Base-by-base conservation (phyloP, 164 flowering plant genomes). In the Cinnamomum micranthum region DNA sequence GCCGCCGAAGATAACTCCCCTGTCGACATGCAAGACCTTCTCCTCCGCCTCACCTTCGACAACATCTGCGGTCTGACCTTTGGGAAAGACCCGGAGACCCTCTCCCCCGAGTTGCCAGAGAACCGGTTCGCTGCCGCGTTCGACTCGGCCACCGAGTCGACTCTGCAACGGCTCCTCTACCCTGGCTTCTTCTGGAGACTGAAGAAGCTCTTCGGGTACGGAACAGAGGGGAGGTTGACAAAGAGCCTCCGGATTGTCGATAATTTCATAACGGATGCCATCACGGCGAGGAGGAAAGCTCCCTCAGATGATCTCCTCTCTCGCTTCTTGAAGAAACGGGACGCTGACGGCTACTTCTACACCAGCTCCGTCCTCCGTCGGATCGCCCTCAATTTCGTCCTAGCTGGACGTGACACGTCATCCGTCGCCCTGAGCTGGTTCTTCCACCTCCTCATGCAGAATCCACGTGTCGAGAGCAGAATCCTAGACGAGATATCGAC, bases 371-470 rank as follows among this genome's bases (percentile, higher is more conserved):
- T 89, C 20, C 91, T 94, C 69, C 86, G 80, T 50, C 86, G 87
- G 1, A 90, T 94, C 20, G 98, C 98, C 3, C 86, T 94, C 31
- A 94, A 94, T 81, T 94, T 94, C 76, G 89, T 94, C 19, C 89
- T 94, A 22, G 98, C 98, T 13, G 98, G 98, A 1, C 87, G 98
- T 0, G 98, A 94, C 87, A 94, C 98, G 1, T 94, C 98, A 4
- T 94, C 98, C 0, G 98, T 92, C 15, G 98, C 98, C 1, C 81
- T 94, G 52, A 89, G 91, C 78, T 94, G 98, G 98, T 94, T 94
- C 80, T 94, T 94, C 83, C 88, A 86, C 86, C 86, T 89, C 6
- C 86, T 94, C 50, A 89, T 89, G 92, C 86, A 82, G 74, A 74
- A 88, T 75, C 88, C 89, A 0, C 73, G 72, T 0, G 88, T 90